Percentiles rank a stretch among this genome's conserved stretches.
Evolutionary conservation across 371 early-diverging fungal genomes (phyloP).

Genomic region (Amoeboaphelidium occidentale): DNA sequence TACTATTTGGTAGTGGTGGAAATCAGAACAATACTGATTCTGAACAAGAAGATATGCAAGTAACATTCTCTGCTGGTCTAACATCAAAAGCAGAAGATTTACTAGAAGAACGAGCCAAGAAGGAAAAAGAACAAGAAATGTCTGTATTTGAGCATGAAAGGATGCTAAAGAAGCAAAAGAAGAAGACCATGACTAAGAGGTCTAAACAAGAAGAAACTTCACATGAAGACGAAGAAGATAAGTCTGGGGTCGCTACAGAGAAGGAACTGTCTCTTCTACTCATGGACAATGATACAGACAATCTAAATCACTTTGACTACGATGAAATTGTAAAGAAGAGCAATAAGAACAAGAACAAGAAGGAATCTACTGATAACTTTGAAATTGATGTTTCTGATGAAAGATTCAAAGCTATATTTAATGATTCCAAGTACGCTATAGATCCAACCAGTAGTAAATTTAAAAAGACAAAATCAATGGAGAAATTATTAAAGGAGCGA

Average conservation of each 20-base stretch:
- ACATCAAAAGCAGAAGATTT: conserved; percentile 35
- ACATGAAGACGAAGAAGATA: not conserved
- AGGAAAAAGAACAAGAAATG: not conserved
- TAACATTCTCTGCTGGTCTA: conserved; percentile 80
- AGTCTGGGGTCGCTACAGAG: not conserved
- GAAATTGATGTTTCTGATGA: conserved; percentile 56
- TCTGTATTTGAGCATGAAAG: not conserved
- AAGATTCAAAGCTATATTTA: conserved; percentile 55
- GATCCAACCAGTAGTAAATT: conserved; percentile 70
- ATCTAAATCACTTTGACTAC: not conserved
- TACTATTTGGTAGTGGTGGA: conserved; percentile 22
- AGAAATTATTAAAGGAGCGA: conserved; percentile 40
- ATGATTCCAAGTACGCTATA: conserved; percentile 68
- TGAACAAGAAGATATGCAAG: conserved; percentile 49
- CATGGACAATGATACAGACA: not conserved
- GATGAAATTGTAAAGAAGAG: conserved; percentile 13
- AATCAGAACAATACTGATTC: conserved; percentile 1
- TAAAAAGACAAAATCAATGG: conserved; percentile 80
- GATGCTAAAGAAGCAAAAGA: conserved; percentile 21
- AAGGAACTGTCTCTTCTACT: not conserved
- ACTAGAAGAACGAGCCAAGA: not conserved
- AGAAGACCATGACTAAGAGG: conserved; percentile 4
- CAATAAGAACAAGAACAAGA: conserved; percentile 22
- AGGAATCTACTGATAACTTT: conserved; percentile 42
- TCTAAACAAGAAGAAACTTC: not conserved